A percentile compares a stretch with the other conserved stretches of the same genome.
Evolutionary conservation across 495 filamentous ascomycete species (phyloP).

Genomic region (Pyrenula aspistea): DNA sequence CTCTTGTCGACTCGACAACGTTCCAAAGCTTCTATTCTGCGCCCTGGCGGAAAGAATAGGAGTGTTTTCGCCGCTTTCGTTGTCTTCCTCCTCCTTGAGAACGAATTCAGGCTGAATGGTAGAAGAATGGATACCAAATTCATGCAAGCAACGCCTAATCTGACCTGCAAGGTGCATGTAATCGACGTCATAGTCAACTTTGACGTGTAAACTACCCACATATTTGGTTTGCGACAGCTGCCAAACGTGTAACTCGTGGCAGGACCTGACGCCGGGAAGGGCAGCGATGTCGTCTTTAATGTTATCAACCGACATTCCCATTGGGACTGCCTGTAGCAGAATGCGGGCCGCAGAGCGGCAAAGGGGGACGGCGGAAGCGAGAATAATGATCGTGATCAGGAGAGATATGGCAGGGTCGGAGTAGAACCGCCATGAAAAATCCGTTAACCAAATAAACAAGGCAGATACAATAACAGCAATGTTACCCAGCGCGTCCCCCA

Average conservation of each 20-base stretch:
- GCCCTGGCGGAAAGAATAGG: neutral
- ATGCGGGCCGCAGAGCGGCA: conserved; percentile 91
- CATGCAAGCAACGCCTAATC: conserved; percentile 78
- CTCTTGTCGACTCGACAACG: too few species aligned
- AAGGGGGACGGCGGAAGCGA: conserved; percentile 79
- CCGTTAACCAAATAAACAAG: conserved; percentile 80
- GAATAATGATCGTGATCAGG: conserved; percentile 93
- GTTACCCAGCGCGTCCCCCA: conserved; percentile 94
- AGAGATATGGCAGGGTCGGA: conserved; percentile 88
- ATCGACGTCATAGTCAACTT: conserved; percentile 66
- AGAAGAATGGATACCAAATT: conserved; percentile 91
- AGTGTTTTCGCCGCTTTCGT: neutral
- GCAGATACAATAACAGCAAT: conserved; percentile 92
- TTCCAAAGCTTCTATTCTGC: neutral
- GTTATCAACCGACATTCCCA: conserved; percentile 73
- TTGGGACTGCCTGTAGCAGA: conserved; percentile 83
- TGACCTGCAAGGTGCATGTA: conserved; percentile 83
- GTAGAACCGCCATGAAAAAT: conserved; percentile 58
- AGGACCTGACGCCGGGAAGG: conserved; percentile 72
- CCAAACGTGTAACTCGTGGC: conserved; percentile 96
- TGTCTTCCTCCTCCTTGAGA: neutral
- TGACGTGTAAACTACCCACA: conserved; percentile 83
- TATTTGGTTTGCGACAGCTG: conserved; percentile 89
- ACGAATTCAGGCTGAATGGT: conserved; percentile 95
- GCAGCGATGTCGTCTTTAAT: conserved; percentile 83